phyloP scores from a whole-genome alignment of 352 stramenopile genomes.

The Globisporangium sylvaticum region DNA sequence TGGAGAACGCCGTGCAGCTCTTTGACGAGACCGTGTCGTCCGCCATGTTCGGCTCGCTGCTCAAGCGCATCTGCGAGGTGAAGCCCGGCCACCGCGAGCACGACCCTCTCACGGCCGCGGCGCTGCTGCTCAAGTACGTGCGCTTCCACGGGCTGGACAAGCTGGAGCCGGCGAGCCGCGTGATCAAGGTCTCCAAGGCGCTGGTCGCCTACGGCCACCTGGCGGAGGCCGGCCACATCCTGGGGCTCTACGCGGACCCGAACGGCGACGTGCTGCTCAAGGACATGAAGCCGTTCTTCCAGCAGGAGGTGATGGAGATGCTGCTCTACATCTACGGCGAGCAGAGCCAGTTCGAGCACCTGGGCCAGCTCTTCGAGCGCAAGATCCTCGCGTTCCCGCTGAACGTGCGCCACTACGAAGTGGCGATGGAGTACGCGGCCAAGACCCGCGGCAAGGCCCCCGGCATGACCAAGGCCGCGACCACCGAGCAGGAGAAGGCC shows the following conservation, averaged over 20 bases:
- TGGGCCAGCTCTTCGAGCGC: constrained; percentile 46
- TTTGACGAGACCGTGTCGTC: constrained; percentile 35
- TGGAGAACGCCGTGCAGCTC: constrained; percentile 45
- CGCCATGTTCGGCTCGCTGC: constrained; percentile 29
- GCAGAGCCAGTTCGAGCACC: constrained; percentile 32
- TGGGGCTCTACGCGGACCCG: constrained; percentile 39
- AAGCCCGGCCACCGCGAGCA: constrained; percentile 15
- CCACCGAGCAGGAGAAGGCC: constrained; percentile 17
- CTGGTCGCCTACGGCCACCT: constrained; percentile 42
- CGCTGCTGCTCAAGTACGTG: constrained; percentile 56
- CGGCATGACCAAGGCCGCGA: constrained; percentile 14
- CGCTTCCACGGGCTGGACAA: constrained; percentile 39
- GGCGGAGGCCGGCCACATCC: constrained; percentile 42
- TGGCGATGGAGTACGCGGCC: constrained; percentile 59
- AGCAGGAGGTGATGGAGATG: constrained; percentile 68
- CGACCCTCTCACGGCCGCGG: constrained; percentile 36
- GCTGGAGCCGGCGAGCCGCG: constrained; percentile 29
- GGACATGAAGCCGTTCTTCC: constrained; percentile 51
- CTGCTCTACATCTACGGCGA: constrained; percentile 69
- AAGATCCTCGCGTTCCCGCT: constrained; percentile 48
- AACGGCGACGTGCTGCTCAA: constrained; percentile 40
- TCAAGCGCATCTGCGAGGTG: constrained; percentile 35
- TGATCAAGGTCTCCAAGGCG: constrained; percentile 45
- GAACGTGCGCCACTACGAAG: constrained; percentile 54
- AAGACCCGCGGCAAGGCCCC: constrained; percentile 1